Base-by-base conservation (phyloP, 176 grass and related monocot genomes). In the Cenchrus americanus region DNA sequence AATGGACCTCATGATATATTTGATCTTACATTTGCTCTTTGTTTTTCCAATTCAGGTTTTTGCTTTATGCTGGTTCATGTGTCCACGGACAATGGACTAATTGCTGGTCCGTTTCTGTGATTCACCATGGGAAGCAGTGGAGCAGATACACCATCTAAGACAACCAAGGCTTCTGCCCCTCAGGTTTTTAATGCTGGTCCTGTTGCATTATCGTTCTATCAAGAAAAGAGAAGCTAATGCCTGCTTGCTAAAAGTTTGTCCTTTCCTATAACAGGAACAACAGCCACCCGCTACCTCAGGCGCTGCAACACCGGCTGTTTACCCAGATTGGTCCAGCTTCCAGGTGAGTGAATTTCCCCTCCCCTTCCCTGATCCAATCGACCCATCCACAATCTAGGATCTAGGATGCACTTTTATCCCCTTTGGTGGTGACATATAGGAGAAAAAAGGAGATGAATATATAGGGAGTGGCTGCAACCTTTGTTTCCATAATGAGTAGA, bases 301-400 rank as follows among this genome's bases (percentile, higher is more conserved):
- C 48, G 66, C 74, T 15, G 65, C 85, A 54, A 86, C 84, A 48
- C 77, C 92, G 5, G 52, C 76, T 84, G 85, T 92, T 62, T 99
- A 96, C 78, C 87, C 93, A 40, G 93, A 96, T 90, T 99, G 96
- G 96, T 73, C 96, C 11, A 90, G 77, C 47, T 99, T 90, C 87
- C 93, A 99, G 91, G 96, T 96, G 52, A 69, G 55, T 37, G 62
- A 69, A 42, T 46, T 79, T 27, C 7, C 21, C 32, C 17, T 30
- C 7, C 19, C 30, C 11, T 6, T 11, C 12, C 10, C 18, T 11
- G 23, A 70, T 10, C 41, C 5, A 70, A 70, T 40, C 44, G 22
- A 70, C 41, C 21, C 47, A 47, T 21, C 66, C 18, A 43, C 43
- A 23, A 14, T 80, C 80, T 64, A 42, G 19, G 43, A 44, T 44